phyloP scores from a whole-genome alignment of 176 grass and related monocot species.

The Oryza brachyantha region DNA sequence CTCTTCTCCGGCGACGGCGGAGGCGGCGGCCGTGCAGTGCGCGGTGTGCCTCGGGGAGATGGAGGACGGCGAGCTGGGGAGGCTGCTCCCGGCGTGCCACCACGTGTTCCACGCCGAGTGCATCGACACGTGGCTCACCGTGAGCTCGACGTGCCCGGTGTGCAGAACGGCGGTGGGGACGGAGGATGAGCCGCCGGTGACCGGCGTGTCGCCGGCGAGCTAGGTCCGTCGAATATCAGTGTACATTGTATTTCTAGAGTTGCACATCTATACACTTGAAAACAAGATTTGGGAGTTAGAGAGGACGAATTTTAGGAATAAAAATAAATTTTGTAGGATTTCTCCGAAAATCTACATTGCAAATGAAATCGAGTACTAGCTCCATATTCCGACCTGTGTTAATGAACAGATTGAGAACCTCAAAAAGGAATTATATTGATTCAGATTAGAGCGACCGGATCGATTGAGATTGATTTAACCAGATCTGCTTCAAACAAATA shows the following conservation, averaged over 20 bases:
- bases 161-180: constrained; percentile 42
- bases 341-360: too few relatives aligned
- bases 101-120: constrained; percentile 55
- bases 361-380: not conserved
- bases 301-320: not conserved
- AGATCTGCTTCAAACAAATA: not conserved
- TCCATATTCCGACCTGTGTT: not conserved
- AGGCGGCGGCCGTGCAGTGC: constrained; percentile 17
- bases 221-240: not conserved
- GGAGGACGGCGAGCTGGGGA: constrained; percentile 46
- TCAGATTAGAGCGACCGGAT: not conserved
- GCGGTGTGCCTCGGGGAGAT: constrained; percentile 50
- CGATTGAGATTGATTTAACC: not conserved
- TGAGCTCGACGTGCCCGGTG: constrained; percentile 51
- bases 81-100: constrained; percentile 53
- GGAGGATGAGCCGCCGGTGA: not conserved
- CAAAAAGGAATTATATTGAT: not conserved
- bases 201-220: not conserved
- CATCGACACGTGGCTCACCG: constrained; percentile 56
- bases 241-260: not conserved
- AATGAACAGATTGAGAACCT: not conserved
- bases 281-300: not conserved
- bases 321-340: not conserved
- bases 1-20: not conserved
- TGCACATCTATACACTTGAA: not conserved